Evolutionary conservation across 345 rosid species (phyloP), one percentile per base, ranked within the genome.

Genomic region (Euphorbia peplus): DNA sequence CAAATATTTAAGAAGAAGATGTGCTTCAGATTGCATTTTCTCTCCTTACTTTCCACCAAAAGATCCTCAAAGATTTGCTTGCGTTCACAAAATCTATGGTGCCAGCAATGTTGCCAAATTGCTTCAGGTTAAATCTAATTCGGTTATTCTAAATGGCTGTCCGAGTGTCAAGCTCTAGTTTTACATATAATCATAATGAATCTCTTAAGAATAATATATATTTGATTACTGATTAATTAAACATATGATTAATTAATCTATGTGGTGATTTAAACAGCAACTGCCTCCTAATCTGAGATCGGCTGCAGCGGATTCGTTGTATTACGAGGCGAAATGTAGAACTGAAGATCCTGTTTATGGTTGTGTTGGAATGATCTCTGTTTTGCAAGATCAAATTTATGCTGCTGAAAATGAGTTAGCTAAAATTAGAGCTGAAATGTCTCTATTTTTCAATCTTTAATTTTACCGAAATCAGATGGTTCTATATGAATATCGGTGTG

Each of bases 81-180:
- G 60, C 29, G 67, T 87, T 70, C 97, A 87, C 71, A 80, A 74
- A 79, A 82, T 89, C 75, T 83, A 87, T 75, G 95, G 95, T 18
- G 95, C 97, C 56, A 85, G 91, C 70, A 88, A 86, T 62, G 92
- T 87, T 62, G 84, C 78, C 61, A 87, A 84, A 60, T 67, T 89
- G 85, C 87, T 91, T 60, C 88, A 85, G 87, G 92, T 32, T n/a
- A n/a, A 32, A 32, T 32, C 6, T 32, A 32, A n/a, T n/a, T n/a
- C n/a, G n/a, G n/a, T n/a, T n/a, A n/a, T n/a, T n/a, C n/a, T n/a
- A n/a, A n/a, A n/a, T n/a, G n/a, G n/a, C n/a, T n/a, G n/a, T n/a
- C n/a, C n/a, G n/a, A n/a, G n/a, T n/a, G n/a, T n/a, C n/a, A n/a
- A n/a, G n/a, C n/a, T n/a, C n/a, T n/a, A n/a, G n/a, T n/a, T n/a